Evolutionary conservation across 345 rosid genomes (phyloP), one percentile per base, ranked within the genome.

Genomic region (Citrus australasica): DNA sequence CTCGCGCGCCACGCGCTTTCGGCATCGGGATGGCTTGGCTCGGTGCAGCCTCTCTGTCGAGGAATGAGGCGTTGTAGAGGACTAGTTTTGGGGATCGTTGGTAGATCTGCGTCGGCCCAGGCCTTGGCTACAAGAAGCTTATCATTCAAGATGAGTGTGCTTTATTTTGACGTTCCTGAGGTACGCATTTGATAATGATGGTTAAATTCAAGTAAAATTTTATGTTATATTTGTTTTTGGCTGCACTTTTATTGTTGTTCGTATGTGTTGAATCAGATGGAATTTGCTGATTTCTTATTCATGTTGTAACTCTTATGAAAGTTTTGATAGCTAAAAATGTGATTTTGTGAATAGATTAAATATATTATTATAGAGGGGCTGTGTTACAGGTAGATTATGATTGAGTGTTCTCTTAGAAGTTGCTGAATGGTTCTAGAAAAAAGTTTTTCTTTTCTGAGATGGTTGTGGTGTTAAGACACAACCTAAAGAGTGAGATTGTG

Each of bases 41-140:
- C 99, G 55, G 83, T 94, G 76, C 99, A 97, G 88, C 98, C 98
- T 63, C 91, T 94, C 4, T 93, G 98, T 56, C 80, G 97, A 62
- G 99, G 99, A 70, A 97, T 97, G 98, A 89, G 98, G 83, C 84
- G 99, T 71, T 97, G 99, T 77, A 88, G 98, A 66, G 99, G 99
- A 48, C 81, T 97, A 83, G 98, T 97, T 76, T 85, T 94, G 82
- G 99, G 98, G 68, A 93, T 97, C 60, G 83, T 94, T 66, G 99
- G 99, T 67, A 93, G 93, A 90, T 94, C 98, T 83, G 91, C 90
- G 1, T 92, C 99, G 1, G 98, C 99, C 17, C 75, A 88, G 79
- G 87, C 88, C 55, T 80, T 97, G 78, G 98, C 97, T 25, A 88
- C 88, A 16, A 82, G 99, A 65, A 94, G 98, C 88, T 89, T 97